These are phyloP conservation scores for Aspergillus panamensis DNA, from an alignment of 495 filamentous ascomycete species.

Conservation along the genomic window DNA sequence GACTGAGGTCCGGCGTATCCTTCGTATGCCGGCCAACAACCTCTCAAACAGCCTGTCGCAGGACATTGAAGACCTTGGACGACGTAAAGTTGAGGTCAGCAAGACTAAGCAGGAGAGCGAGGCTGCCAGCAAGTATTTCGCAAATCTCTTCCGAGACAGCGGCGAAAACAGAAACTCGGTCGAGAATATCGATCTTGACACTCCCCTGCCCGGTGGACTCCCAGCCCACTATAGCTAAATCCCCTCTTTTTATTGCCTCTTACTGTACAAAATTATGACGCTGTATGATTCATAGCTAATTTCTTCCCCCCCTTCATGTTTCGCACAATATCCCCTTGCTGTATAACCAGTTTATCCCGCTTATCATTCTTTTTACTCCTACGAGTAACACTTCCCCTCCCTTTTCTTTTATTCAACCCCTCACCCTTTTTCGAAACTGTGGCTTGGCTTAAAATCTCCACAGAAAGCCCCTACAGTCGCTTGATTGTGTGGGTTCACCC, in stretches of 20 bases:
- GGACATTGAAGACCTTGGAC: slow-evolving; percentile 74
- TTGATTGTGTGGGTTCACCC: background rate
- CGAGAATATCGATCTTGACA: slow-evolving; percentile 77
- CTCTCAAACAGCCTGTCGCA: slow-evolving; percentile 75
- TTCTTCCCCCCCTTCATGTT: background rate
- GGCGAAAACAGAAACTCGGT: slow-evolving; percentile 68
- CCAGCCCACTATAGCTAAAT: slow-evolving; percentile 28
- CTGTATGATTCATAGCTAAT: slow-evolving; percentile 20
- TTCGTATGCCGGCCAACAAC: slow-evolving; percentile 78
- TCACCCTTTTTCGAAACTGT: background rate
- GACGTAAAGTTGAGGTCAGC: slow-evolving; percentile 71
- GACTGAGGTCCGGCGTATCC: slow-evolving; percentile 76
- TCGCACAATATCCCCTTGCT: slow-evolving; percentile 19
- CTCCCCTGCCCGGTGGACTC: slow-evolving; percentile 41
- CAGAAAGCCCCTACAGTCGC: background rate
- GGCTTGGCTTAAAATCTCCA: background rate
- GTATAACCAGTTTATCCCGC: slow-evolving; percentile 9
- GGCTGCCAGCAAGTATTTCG: slow-evolving; percentile 79
- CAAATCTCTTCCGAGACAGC: slow-evolving; percentile 76
- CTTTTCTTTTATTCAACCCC: background rate
- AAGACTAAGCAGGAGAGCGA: slow-evolving; percentile 73
- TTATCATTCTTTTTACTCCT: background rate
- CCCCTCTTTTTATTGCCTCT: background rate
- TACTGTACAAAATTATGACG: slow-evolving; percentile 24
- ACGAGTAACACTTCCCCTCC: background rate